Evolutionary conservation across 163 green algal genomes (phyloP), one percentile per base, ranked within the genome.

Genomic region (Trebouxia gelatinosa): DNA sequence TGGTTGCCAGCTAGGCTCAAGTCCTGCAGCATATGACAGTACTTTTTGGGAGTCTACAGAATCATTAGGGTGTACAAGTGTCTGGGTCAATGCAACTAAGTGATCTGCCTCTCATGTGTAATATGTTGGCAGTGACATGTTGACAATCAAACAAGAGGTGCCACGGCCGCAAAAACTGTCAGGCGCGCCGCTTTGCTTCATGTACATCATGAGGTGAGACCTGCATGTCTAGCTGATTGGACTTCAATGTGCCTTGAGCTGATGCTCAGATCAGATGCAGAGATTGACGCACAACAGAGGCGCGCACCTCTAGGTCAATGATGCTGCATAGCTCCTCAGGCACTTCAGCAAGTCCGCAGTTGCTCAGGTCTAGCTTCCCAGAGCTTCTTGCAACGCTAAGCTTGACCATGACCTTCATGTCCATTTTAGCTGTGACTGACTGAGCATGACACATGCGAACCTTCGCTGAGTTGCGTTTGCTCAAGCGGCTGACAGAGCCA

Each of bases 1-100:
- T 82, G 70, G 79, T 95, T 95, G 70, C 90, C 91, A 3, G 85
- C 88, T 16, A 94, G 34, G 0, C 85, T 91, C 48, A 95, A 81
- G 79, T 94, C 87, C 82, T 90, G 77, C 31, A 85, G 76, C 4
- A 26, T 21, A 11, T 68, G 32, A 17, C 26, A 50, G 32, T 35
- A 21, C 57, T 40, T 19, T 58, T 4, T 78, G 6, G 32, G 37
- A 51, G 34, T 21, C 26, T 26, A 61, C 35, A 38, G 17, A 66
- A 0, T 19, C 29, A 26, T 21, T 39, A 17, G 29, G 11, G 6
- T n/a, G 32, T 65, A 17, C 26, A 3, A 32, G 35, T 75, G 11
- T 23, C 9, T 54, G 43, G 23, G 19, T 74, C 28, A 54, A 78
- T 16, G 62, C n/a, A 37, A 71, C 23, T 31, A 26, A 21, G 70